These are phyloP conservation scores for Paecilomyces formosus DNA, from an alignment of 2,329 filamentous ascomycete species.

Conservation along the genomic window DNA sequence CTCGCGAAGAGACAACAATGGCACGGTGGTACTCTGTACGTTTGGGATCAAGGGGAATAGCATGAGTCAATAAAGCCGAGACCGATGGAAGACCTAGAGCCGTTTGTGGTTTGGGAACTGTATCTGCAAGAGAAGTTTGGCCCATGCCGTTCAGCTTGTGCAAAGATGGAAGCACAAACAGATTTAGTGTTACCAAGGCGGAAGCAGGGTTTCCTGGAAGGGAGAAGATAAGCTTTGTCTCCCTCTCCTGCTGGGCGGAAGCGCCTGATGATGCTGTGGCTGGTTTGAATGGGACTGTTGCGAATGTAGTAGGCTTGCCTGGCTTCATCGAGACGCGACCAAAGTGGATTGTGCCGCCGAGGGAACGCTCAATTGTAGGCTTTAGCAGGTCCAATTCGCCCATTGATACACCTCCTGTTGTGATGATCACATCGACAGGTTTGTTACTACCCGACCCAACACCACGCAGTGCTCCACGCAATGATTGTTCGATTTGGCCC, in stretches of 20 bases:
- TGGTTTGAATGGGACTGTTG: conserved; percentile 64
- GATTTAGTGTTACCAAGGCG: conserved; percentile 84
- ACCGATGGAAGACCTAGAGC: conserved; percentile 60
- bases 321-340: conserved; percentile 97
- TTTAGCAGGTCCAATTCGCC: conserved; percentile 95
- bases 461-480: conserved; percentile 64
- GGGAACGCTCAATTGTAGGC: conserved; percentile 81
- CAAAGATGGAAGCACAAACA: conserved; percentile 85
- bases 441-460: conserved; percentile 30
- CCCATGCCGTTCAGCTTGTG: conserved; percentile 66
- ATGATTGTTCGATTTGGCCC: conserved; percentile 64
- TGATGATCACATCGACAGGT: conserved; percentile 71
- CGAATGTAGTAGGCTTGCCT: conserved; percentile 95
- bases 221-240: conserved; percentile 71
- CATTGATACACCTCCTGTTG: conserved; percentile 94
- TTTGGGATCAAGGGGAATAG: conserved; percentile 65
- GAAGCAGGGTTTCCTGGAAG: conserved; percentile 91
- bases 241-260: conserved; percentile 43
- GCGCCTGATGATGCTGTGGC: conserved; percentile 24
- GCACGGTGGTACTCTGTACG: conserved; percentile 89
- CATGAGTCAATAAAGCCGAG: conserved; percentile 62
- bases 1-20: conserved; percentile 54
- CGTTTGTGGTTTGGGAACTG: background rate
- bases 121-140: conserved; percentile 4
- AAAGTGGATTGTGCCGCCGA: conserved; percentile 92